These are phyloP conservation scores for Wickerhamomyces sp. DNA, from an alignment of 1,139 yeast genomes.

Conservation along the genomic window DNA sequence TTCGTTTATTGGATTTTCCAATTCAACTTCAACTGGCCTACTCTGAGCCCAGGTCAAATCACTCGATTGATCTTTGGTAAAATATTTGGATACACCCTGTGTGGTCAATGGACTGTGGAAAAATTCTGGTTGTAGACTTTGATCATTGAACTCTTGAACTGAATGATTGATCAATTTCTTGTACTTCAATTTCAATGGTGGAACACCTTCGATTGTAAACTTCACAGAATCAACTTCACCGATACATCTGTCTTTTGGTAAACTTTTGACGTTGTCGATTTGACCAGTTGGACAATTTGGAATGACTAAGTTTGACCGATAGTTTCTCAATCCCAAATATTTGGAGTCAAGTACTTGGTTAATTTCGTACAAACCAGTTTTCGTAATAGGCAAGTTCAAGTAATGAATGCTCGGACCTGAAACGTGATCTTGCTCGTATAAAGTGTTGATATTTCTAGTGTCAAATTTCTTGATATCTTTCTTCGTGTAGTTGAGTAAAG, in stretches of 20 bases:
- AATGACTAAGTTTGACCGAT: constrained; percentile 59
- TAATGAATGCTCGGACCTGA: constrained; percentile 33
- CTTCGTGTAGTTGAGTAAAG: constrained; percentile 49
- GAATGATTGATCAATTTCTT: constrained; percentile 52
- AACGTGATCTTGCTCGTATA: constrained; percentile 27
- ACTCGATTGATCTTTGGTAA: constrained; percentile 29
- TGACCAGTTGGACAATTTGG: constrained; percentile 67
- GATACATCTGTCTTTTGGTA: constrained; percentile 52
- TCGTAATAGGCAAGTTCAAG: constrained; percentile 50
- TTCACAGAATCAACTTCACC: constrained; percentile 53
- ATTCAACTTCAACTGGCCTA: constrained; percentile 40
- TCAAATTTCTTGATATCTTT: constrained; percentile 45
- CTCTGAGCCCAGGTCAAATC: constrained; percentile 51
- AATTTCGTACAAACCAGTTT: constrained; percentile 73
- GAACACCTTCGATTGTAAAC: constrained; percentile 62
- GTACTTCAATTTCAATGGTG: constrained; percentile 66
- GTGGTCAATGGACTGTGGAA: constrained; percentile 31
- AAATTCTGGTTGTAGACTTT: constrained; percentile 43
- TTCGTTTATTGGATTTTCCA: constrained; percentile 42
- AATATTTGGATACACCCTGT: constrained; percentile 18
- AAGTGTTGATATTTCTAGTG: constrained; percentile 35
- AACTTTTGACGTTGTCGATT: constrained; percentile 19
- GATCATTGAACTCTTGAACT: constrained; percentile 37
- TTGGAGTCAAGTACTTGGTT: constrained; percentile 61
- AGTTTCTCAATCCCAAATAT: constrained; percentile 57